Percentiles rank a stretch among this genome's conserved stretches.
Conservation (phyloP, 1,139 yeast genomes). For the Debaryomyces singareniensis region DNA sequence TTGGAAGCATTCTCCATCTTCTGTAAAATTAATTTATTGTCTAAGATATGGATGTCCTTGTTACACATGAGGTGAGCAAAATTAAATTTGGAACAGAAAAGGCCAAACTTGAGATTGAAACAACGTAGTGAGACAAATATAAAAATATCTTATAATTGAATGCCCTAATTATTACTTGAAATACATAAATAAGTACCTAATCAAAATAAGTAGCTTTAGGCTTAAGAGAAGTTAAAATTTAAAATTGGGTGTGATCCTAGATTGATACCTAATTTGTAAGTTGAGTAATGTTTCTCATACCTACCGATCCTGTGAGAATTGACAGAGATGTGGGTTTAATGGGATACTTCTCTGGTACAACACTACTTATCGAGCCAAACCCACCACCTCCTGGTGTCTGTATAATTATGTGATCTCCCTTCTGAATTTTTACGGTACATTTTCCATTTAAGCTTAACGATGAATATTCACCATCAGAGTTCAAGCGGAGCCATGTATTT, state of each 20-base stretch:
- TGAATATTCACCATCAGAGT: constrained; percentile 11
- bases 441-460: constrained; percentile 33
- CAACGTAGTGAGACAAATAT: too few species aligned
- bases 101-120: too few species aligned
- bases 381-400: constrained; percentile 50
- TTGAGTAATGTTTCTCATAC: background rate
- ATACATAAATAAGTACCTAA: too few species aligned
- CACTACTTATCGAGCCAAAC: constrained; percentile 23
- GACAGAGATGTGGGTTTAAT: background rate
- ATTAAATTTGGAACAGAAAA: too few species aligned
- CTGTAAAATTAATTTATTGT: too few species aligned
- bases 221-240: too few species aligned
- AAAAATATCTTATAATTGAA: too few species aligned
- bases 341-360: background rate
- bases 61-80: too few species aligned
- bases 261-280: background rate
- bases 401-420: constrained; percentile 39
- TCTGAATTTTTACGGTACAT: constrained; percentile 30
- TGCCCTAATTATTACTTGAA: too few species aligned
- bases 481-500: constrained; percentile 29
- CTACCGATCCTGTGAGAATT: background rate
- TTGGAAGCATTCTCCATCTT: constrained; percentile 3
- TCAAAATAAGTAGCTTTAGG: too few species aligned
- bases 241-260: too few species aligned
- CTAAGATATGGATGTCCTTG: too few species aligned